Evolutionary conservation across 1,284 basidiomycete species (phyloP), one percentile per base, ranked within the genome.

Genomic region (Mrakiaceae sp.): DNA sequence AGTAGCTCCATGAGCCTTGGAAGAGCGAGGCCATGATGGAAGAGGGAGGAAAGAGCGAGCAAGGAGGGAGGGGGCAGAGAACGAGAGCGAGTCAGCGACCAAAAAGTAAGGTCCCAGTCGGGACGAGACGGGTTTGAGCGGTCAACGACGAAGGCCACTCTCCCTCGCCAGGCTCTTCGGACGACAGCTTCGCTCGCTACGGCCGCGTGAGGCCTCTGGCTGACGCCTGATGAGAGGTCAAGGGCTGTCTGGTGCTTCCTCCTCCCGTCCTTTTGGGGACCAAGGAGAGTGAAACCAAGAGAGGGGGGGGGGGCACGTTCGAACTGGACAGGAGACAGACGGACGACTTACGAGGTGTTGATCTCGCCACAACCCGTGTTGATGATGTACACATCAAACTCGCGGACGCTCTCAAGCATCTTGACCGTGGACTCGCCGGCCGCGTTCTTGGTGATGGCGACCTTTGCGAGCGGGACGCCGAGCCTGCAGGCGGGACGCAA

Each of bases 351-450:
- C 76, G 57, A 69, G 7, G 71, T 69, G 27, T 71, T 75, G 16
- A 73, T 72, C 64, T 84, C 82, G 63, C 87, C 87, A 73, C 87
- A 89, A 10, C 88, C 89, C 46, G 93, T 95, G 79, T 95, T 97
- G 82, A 98, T 87, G 77, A 98, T 98, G 81, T 98, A 98, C 64
- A 98, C 96, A 77, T 98, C 96, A 78, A 92, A 90, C 78, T 98
- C 95, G 66, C 95, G 88, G 47, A 98, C 96, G 64, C 90, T 93
- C 79, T 98, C 96, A 66, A 83, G 82, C 74, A 98, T 93, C 68
- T 88, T 88, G 66, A 98, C 88, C 72, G 86, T 86, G 60, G 88
- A 90, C 79, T 97, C 94, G 68, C 94, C 94, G 68, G 94, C 88
- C 14, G 89, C 89, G 73, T 90, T 95, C 74, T 87, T 85, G 57